phyloP scores from a whole-genome alignment of 2,329 filamentous ascomycete species.

The Monosporascus ibericus region DNA sequence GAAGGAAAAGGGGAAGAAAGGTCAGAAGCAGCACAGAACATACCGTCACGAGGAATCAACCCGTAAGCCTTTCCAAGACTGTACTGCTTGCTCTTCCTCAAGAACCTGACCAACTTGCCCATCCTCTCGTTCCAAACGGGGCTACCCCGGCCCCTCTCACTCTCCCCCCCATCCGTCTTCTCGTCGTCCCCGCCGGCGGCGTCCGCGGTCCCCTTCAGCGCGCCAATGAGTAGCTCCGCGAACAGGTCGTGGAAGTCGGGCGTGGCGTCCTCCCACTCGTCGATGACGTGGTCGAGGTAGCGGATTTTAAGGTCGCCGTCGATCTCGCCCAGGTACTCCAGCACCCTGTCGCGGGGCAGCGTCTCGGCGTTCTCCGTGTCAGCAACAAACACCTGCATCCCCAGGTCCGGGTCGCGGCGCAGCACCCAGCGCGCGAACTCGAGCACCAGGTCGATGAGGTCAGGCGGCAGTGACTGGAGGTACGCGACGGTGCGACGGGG shows the following conservation, averaged over 20 bases:
- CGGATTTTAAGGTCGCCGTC: slow-evolving; percentile 65
- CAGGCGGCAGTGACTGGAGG: slow-evolving; percentile 79
- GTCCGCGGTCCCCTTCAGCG: slow-evolving; percentile 4
- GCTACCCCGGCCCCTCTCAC: neutral
- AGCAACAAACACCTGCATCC: slow-evolving; percentile 88
- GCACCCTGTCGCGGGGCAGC: slow-evolving; percentile 69
- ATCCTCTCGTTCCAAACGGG: slow-evolving; percentile 52
- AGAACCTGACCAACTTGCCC: slow-evolving; percentile 64
- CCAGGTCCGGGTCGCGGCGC: slow-evolving; percentile 61
- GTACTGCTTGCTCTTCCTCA: slow-evolving; percentile 73
- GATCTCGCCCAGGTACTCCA: slow-evolving; percentile 66
- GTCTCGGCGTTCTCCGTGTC: slow-evolving; percentile 95
- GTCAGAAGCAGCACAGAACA: slow-evolving; percentile 21
- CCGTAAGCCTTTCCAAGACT: slow-evolving; percentile 71
- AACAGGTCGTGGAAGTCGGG: slow-evolving; percentile 84
- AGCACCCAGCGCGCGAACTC: slow-evolving; percentile 90
- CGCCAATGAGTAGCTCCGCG: slow-evolving; percentile 60
- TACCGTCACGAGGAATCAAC: slow-evolving; percentile 74
- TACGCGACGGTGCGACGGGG: slow-evolving; percentile 82
- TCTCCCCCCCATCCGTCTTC: slow-evolving; percentile 32
- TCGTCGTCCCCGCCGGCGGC: slow-evolving; percentile 1
- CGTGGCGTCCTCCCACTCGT: slow-evolving; percentile 76
- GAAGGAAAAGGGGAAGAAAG: neutral
- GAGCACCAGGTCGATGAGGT: slow-evolving; percentile 83
- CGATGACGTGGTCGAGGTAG: slow-evolving; percentile 88